Conservation (phyloP, 805 yeast species). For the Yamadazyma scolyti region DNA sequence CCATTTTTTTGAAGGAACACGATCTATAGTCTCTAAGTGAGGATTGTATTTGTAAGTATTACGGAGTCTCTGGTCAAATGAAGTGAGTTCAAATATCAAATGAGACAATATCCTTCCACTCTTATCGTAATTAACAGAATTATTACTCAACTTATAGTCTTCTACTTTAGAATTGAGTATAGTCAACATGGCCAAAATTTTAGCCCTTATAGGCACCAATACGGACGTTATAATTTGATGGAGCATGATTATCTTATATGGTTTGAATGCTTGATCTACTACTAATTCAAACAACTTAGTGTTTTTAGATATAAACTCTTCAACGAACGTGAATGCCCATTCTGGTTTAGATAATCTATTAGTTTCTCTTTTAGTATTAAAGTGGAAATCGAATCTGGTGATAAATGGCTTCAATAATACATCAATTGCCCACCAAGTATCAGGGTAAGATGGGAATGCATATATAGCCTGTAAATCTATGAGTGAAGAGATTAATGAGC, state of each 20-base stretch:
- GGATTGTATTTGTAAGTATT: slow-evolving; percentile 47
- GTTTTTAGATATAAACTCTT: slow-evolving; percentile 39
- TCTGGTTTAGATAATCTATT: slow-evolving; percentile 68
- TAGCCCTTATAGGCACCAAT: slow-evolving; percentile 43
- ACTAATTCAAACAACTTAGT: slow-evolving; percentile 36
- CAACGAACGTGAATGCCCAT: slow-evolving; percentile 57
- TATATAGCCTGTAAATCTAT: slow-evolving; percentile 29
- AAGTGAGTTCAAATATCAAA: slow-evolving; percentile 52
- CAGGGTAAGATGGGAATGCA: slow-evolving; percentile 26
- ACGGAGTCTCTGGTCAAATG: slow-evolving; percentile 52
- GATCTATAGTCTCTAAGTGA: slow-evolving; percentile 15
- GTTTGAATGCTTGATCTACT: slow-evolving; percentile 29
- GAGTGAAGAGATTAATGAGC: slow-evolving; percentile 14
- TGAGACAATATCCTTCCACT: slow-evolving; percentile 54
- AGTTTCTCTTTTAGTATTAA: slow-evolving; percentile 54
- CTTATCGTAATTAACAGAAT: slow-evolving; percentile 21
- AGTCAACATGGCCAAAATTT: slow-evolving; percentile 28
- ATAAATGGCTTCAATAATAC: slow-evolving; percentile 43
- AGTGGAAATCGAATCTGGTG: slow-evolving; percentile 57
- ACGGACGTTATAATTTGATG: slow-evolving; percentile 44
- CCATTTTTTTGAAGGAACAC: slow-evolving; percentile 37
- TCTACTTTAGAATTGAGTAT: slow-evolving; percentile 21
- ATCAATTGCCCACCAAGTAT: slow-evolving; percentile 49
- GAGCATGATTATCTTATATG: slow-evolving; percentile 23
- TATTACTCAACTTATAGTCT: slow-evolving; percentile 7